Base-by-base conservation (phyloP, 805 yeast genomes). In the Torulaspora delbrueckii region DNA sequence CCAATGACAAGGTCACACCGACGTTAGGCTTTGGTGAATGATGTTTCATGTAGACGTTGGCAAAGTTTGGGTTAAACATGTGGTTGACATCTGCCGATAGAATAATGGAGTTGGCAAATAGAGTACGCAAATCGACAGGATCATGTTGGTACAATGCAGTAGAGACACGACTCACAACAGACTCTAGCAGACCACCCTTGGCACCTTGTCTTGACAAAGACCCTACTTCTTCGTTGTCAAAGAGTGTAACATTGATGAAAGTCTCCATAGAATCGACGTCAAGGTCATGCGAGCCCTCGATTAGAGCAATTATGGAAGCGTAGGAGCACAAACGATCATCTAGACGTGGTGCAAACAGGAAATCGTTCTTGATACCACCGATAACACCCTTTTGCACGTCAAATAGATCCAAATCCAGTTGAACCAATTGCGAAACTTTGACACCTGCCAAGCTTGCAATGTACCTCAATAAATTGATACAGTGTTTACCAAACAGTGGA, bases 51-150 rank as follows among this genome's bases (percentile, higher is more conserved):
- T 87, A 86, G 28, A 78, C 84, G n/a, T 59, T 57, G 42, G 72
- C 60, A 57, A 82, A 85, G 68, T 86, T 85, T 45, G 96, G 96
- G 69, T 87, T 85, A 56, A 82, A 72, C 61, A 87, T 76, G 65
- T 87, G 96, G 50, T 74, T 82, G 34, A 87, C 96, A 61, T 87
- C 96, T 3, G 95, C 90, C 5, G 95, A 84, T 33, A 87, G 65
- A 49, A 88, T 74, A 63, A 87, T 77, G 35, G 95, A 77, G 69
- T 86, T 86, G 42, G 96, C 89, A 58, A 73, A 83, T 13, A 76
- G 56, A 41, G 75, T 64, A 49, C 66, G 64, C 16, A 71, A 53
- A 37, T 62, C 56, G 23, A 64, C 51, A 2, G 62, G 50, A 25
- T 57, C 50, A 19, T 60, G 53, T 7, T 51, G 47, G 16, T 53